Percentiles rank a stretch among this genome's conserved stretches.
These are phyloP conservation scores for Aphanoascus verrucosus DNA, from an alignment of 2,329 filamentous ascomycete genomes.

Conservation along the genomic window DNA sequence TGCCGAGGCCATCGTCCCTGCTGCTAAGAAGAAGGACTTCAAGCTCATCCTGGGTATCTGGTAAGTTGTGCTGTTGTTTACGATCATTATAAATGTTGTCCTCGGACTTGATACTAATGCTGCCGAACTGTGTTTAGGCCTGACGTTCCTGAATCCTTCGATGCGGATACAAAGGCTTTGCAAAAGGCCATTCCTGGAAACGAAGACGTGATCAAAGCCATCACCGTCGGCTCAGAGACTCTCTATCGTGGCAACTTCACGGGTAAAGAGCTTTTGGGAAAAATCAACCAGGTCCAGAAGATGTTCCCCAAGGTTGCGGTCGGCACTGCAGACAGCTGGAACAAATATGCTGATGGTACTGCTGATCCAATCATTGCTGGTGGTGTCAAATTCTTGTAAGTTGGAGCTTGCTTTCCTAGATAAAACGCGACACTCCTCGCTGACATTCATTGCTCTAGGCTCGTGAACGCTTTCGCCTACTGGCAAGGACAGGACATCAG, in stretches of 20 bases:
- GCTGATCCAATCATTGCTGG: conserved; percentile 52
- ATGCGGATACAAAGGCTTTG: conserved; percentile 50
- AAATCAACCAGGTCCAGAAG: conserved; percentile 52
- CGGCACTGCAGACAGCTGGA: conserved; percentile 63
- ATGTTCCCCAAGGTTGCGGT: conserved; percentile 47
- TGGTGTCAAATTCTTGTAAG: conserved; percentile 50
- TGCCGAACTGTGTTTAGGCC: conserved; percentile 36
- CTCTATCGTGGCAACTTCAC: conserved; percentile 60
- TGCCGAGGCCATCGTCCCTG: conserved; percentile 52
- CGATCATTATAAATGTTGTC: not conserved
- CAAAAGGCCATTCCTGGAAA: conserved; percentile 34
- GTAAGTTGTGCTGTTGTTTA: conserved; percentile 31
- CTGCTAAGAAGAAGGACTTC: conserved; percentile 54
- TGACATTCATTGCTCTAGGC: conserved; percentile 22
- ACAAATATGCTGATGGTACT: conserved; percentile 58
- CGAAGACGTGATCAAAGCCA: conserved; percentile 53
- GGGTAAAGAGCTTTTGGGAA: conserved; percentile 47
- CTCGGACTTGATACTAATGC: not conserved
- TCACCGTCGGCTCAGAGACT: conserved; percentile 61
- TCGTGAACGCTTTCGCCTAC: conserved; percentile 62
- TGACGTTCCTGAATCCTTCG: conserved; percentile 52
- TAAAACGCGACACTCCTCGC: not conserved
- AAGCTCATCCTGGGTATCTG: conserved; percentile 61
- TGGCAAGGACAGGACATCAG: conserved; percentile 54
- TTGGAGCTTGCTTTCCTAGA: conserved; percentile 2